phyloP scores from a whole-genome alignment of 352 stramenopile genomes.

The Globisporangium megalacanthum region DNA sequence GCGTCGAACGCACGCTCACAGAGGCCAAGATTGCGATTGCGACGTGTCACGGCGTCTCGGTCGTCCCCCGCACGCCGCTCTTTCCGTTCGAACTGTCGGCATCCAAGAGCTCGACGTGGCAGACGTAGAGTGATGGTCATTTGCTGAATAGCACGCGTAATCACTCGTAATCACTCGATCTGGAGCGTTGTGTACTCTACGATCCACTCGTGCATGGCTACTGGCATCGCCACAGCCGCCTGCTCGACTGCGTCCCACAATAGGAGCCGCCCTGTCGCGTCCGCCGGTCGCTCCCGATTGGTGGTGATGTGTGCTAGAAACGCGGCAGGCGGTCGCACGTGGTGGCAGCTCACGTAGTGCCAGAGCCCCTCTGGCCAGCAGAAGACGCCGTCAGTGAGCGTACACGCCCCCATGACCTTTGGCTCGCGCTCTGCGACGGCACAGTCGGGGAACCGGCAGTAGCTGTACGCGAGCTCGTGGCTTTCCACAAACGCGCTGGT shows the following conservation, averaged over 20 bases:
- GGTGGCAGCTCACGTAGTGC: slow-evolving; percentile 64
- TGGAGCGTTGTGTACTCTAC: slow-evolving; percentile 46
- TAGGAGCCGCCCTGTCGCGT: slow-evolving; percentile 26
- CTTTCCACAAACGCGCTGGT: slow-evolving; percentile 56
- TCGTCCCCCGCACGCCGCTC: slow-evolving; percentile 51
- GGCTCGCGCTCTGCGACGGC: slow-evolving; percentile 24
- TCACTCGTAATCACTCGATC: not conserved
- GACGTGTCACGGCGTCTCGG: slow-evolving; percentile 54
- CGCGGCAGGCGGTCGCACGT: slow-evolving; percentile 49
- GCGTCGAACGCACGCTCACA: slow-evolving; percentile 56
- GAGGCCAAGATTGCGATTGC: slow-evolving; percentile 57
- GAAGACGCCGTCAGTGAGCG: slow-evolving; percentile 68
- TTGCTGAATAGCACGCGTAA: not conserved
- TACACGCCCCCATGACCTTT: slow-evolving; percentile 65
- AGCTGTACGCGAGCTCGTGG: slow-evolving; percentile 79
- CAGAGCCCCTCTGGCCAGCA: slow-evolving; percentile 76
- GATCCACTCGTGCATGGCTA: slow-evolving; percentile 66
- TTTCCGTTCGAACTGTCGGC: slow-evolving; percentile 80
- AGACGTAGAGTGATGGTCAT: slow-evolving; percentile 29
- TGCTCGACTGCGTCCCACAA: slow-evolving; percentile 48
- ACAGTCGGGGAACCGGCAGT: slow-evolving; percentile 63
- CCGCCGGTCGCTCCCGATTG: slow-evolving; percentile 20
- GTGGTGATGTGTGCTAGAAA: slow-evolving; percentile 53
- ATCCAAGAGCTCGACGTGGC: slow-evolving; percentile 74
- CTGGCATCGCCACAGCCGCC: slow-evolving; percentile 34